Conservation (phyloP, 352 stramenopile species). For the Hyaloperonospora brassicae region DNA sequence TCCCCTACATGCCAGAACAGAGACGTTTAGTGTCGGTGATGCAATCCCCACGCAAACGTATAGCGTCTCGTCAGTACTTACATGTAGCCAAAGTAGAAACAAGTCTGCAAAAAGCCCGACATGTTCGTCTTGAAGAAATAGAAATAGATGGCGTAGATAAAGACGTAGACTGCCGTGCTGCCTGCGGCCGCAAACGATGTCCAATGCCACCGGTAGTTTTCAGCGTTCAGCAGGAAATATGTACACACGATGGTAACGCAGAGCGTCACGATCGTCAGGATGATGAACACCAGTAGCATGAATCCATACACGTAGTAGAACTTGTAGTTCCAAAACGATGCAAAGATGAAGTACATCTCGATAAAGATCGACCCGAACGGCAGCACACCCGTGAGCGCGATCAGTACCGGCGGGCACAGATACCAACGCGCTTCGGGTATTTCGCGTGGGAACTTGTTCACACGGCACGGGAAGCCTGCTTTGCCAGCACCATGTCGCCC, state of each 20-base stretch:
- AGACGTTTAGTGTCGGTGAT: conserved; percentile 1
- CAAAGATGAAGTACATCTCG: conserved; percentile 99
- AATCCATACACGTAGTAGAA: conserved; percentile 99
- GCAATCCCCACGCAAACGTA: not conserved
- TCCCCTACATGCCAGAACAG: conserved; percentile 35
- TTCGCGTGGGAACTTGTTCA: conserved; percentile 95
- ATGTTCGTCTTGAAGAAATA: conserved; percentile 99
- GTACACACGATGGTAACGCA: conserved; percentile 98
- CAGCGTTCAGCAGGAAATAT: conserved; percentile 97
- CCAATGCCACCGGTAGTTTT: conserved; percentile 99
- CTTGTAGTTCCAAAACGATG: conserved; percentile 99
- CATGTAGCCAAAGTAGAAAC: conserved; percentile 99
- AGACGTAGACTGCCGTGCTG: conserved; percentile 95
- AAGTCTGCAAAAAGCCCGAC: conserved; percentile 96
- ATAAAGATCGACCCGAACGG: conserved; percentile 99
- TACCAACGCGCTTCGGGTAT: conserved; percentile 76
- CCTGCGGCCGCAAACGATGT: conserved; percentile 92
- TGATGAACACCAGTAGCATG: conserved; percentile 96
- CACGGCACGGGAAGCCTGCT: conserved; percentile 81
- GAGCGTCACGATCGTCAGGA: conserved; percentile 95
- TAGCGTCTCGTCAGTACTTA: conserved; percentile 28
- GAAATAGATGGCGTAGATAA: conserved; percentile 99
- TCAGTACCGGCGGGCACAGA: conserved; percentile 80
- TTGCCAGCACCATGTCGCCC: conserved; percentile 90
- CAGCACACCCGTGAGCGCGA: conserved; percentile 93